Evolutionary conservation across 495 filamentous ascomycete species (phyloP).

Genomic region (Podospora comata): DNA sequence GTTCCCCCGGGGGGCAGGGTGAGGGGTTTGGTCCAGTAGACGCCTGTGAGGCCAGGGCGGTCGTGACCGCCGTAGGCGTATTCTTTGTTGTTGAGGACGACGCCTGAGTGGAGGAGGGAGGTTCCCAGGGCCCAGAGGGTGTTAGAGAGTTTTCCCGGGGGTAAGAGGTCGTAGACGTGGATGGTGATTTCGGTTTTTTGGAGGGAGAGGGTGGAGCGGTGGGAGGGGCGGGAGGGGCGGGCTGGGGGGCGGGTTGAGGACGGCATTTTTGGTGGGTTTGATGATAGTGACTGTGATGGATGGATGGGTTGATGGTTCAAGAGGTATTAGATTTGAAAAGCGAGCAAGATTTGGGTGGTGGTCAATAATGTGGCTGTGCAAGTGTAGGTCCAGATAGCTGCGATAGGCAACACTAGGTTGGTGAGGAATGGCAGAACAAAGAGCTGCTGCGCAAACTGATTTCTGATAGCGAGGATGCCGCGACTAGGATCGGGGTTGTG

Average conservation of each 20-base stretch:
- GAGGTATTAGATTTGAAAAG: neutral
- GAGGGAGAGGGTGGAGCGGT: conserved; percentile 56
- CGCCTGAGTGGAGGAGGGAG: conserved; percentile 72
- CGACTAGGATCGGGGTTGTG: neutral
- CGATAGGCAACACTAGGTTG: neutral
- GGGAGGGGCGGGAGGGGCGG: conserved; percentile 37
- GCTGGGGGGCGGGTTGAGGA: conserved; percentile 28
- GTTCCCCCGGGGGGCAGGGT: conserved; percentile 69
- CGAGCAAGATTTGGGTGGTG: neutral
- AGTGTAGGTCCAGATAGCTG: neutral
- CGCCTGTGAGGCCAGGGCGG: conserved; percentile 60
- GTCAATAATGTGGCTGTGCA: neutral
- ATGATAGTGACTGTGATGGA: neutral
- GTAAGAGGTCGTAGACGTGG: conserved; percentile 64
- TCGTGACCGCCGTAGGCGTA: conserved; percentile 84
- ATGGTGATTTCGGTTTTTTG: conserved; percentile 71
- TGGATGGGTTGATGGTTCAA: neutral
- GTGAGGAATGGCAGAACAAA: neutral
- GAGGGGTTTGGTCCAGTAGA: conserved; percentile 71
- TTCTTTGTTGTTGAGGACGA: conserved; percentile 71
- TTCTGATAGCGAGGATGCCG: neutral
- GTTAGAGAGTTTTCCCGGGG: conserved; percentile 62
- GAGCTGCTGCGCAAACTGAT: neutral
- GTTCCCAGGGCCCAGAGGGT: conserved; percentile 69
- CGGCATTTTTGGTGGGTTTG: conserved; percentile 9